These are phyloP conservation scores for Monosporozyma servazzii DNA, from an alignment of 805 yeast species.

Conservation along the genomic window DNA sequence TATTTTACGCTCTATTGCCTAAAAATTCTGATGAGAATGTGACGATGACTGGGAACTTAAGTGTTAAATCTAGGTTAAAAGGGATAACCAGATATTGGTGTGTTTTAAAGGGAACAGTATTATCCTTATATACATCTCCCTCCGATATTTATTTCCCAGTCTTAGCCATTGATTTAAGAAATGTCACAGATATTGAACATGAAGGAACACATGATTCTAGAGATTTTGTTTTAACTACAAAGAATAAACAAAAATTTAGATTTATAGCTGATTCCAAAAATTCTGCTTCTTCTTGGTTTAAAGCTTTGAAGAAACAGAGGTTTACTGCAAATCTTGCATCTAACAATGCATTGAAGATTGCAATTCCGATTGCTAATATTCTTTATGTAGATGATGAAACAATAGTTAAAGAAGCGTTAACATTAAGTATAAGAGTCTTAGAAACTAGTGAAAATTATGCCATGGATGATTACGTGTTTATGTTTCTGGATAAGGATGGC, in stretches of 20 bases:
- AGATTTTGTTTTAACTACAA: conserved; percentile 55
- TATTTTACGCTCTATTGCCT: conserved; percentile 77
- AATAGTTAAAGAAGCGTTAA: conserved; percentile 48
- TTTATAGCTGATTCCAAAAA: conserved; percentile 66
- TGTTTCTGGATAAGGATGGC: conserved; percentile 48
- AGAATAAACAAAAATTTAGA: conserved; percentile 41
- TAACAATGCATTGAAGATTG: conserved; percentile 64
- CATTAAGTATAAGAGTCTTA: conserved; percentile 51
- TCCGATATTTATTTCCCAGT: conserved; percentile 81
- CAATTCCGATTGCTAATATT: conserved; percentile 64
- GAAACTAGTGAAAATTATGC: conserved; percentile 46
- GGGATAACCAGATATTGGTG: conserved; percentile 60
- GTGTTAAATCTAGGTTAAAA: conserved; percentile 30
- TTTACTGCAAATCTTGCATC: conserved; percentile 58
- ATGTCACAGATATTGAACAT: conserved; percentile 53
- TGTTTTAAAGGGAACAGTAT: conserved; percentile 55
- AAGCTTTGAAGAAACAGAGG: conserved; percentile 60
- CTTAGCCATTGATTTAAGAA: conserved; percentile 60
- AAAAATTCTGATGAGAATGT: conserved; percentile 34
- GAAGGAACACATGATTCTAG: conserved; percentile 7
- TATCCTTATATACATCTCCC: conserved; percentile 59
- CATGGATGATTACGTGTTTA: conserved; percentile 59
- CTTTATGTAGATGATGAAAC: conserved; percentile 49
- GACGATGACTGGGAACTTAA: conserved; percentile 42
- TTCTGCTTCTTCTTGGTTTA: conserved; percentile 76